Evolutionary conservation across 2,329 filamentous ascomycete species (phyloP).

Genomic region (Cytospora mali): DNA sequence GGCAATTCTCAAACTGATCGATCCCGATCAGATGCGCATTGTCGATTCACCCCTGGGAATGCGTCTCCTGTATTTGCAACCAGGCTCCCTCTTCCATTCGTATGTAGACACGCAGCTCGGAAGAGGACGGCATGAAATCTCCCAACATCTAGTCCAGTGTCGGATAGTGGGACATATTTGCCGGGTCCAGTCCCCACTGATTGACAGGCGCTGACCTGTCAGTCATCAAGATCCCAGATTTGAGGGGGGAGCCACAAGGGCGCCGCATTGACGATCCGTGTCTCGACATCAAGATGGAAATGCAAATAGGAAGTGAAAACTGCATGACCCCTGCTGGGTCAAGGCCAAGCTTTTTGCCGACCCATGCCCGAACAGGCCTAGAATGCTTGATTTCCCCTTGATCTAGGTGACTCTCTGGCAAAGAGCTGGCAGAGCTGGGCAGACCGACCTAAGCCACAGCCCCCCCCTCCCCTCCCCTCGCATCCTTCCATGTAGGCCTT

Average conservation of each 20-base stretch:
- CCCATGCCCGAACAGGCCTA: slow-evolving; percentile 26
- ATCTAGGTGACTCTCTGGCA: background rate
- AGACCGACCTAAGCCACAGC: background rate
- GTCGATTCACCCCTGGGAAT: background rate
- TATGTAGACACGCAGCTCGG: background rate
- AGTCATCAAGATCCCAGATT: background rate
- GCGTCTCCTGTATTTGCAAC: background rate
- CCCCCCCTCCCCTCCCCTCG: too few species aligned
- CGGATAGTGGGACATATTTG: background rate
- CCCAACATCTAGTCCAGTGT: background rate
- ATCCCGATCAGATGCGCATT: background rate
- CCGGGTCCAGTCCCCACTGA: background rate
- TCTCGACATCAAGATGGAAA: background rate
- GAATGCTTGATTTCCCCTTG: slow-evolving; percentile 12
- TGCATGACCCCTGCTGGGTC: slow-evolving; percentile 9
- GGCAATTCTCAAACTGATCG: too few species aligned
- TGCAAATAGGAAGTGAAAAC: background rate
- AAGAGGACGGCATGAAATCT: background rate
- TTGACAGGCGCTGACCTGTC: background rate
- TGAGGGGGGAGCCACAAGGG: background rate
- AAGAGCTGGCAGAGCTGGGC: background rate
- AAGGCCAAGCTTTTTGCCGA: slow-evolving; percentile 29
- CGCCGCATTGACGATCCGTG: background rate
- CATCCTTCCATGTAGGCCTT: too few species aligned
- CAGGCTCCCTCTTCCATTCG: background rate